A percentile compares a stretch with the other conserved stretches of the same genome.
These are phyloP conservation scores for Epichloe sibirici DNA, from an alignment of 2,329 filamentous ascomycete genomes.

Conservation along the genomic window DNA sequence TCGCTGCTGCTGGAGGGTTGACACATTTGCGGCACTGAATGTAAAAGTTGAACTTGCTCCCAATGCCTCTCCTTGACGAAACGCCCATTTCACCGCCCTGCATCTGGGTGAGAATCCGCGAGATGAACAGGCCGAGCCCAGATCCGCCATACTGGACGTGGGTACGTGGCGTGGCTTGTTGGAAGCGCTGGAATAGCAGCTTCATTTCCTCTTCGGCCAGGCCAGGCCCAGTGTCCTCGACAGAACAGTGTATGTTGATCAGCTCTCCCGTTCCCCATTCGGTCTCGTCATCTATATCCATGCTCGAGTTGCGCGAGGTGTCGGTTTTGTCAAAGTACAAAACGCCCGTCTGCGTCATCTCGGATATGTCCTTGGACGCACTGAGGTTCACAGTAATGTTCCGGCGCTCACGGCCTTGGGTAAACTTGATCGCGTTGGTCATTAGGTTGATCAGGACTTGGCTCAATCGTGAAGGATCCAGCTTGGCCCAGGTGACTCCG, in stretches of 20 bases:
- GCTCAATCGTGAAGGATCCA: conserved; percentile 63
- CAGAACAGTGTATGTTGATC: conserved; percentile 60
- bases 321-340: conserved; percentile 36
- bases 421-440: conserved; percentile 54
- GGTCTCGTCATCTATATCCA: conserved; percentile 36
- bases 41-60: conserved; percentile 68
- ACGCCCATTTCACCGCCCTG: conserved; percentile 72
- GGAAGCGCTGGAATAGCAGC: conserved; percentile 55
- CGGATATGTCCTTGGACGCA: conserved; percentile 42
- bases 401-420: conserved; percentile 45
- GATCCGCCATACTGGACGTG: conserved; percentile 63
- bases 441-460: conserved; percentile 70
- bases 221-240: conserved; percentile 59
- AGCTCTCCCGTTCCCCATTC: conserved; percentile 64
- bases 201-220: conserved; percentile 53
- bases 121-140: conserved; percentile 64
- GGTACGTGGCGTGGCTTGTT: conserved; percentile 54
- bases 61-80: conserved; percentile 50
- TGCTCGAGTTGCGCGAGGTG: conserved; percentile 19
- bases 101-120: conserved; percentile 60
- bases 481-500: conserved; percentile 56
- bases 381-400: conserved; percentile 53
- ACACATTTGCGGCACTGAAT: conserved; percentile 52
- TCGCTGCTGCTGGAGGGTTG: conserved; percentile 19
- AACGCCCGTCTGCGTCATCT: conserved; percentile 27